Evolutionary conservation across 2,329 filamentous ascomycete species (phyloP), one percentile per base, ranked within the genome.

Genomic region (Plectosphaerella plurivora): DNA sequence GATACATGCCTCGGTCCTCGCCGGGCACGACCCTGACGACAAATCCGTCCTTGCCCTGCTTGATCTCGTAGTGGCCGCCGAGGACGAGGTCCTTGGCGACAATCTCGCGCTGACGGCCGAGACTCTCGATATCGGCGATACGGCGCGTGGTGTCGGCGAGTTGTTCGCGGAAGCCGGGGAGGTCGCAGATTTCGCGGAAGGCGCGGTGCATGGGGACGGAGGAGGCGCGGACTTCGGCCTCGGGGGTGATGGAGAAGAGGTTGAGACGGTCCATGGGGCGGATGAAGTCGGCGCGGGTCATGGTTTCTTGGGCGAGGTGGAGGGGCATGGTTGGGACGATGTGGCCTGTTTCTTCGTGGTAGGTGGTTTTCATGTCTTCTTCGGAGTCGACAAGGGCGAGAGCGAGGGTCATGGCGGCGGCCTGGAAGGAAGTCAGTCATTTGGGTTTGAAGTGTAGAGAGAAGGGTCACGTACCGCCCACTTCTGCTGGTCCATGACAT

Each of bases 401-500:
- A 18, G 93, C 94, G 3, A 99, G 80, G 20, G 96, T 89, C 88
- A 97, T 96, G 37, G 94, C 91, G 12, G 91, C 92, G 12, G 91
- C 89, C 82, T 91, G 55, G 8, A 16, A 25, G 45, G 49, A n/a
- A 54, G 7, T 20, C 15, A 45, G 44, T 18, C 22, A 10, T 33
- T 3, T 33, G 28, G 9, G 22, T 39, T 8, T 16, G 1, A 48
- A 20, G 39, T 3, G 37, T 5, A 22, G 22, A 22, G 22, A 22
- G 5, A 22, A 22, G 22, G 28, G 28, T 39, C 33, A 81, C 86
- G 72, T 75, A 91, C 88, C 45, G 92, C 90, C 77, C 91, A 97
- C 68, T 97, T 97, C 66, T 97, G 91, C 69, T 97, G 89, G 64
- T 97, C 91, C 87, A 97, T 97, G 60, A 97, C 94, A 65, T 99